A percentile compares a stretch with the other conserved stretches of the same genome.
Evolutionary conservation across 2,329 filamentous ascomycete genomes (phyloP).

Genomic region (Biscogniauxia sp.): DNA sequence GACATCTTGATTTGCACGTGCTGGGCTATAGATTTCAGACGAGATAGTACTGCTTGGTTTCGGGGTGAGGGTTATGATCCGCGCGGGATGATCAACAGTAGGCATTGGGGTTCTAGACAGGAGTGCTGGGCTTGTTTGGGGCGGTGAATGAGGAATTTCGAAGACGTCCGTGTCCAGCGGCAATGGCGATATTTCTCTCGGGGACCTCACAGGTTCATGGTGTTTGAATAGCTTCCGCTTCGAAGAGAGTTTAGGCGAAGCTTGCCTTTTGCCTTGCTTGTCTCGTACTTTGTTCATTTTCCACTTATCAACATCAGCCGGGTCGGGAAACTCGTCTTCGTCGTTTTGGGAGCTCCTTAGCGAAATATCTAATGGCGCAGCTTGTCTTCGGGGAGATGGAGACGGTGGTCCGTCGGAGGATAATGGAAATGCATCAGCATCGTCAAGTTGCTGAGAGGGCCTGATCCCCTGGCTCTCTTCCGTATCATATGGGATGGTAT

Average conservation of each 20-base stretch:
- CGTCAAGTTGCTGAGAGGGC: constrained; percentile 13
- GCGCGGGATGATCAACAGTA: constrained; percentile 10
- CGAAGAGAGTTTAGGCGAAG: constrained; percentile 27
- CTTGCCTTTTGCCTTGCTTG: constrained; percentile 22
- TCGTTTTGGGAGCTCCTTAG: constrained; percentile 28
- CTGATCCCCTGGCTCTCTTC: constrained; percentile 36
- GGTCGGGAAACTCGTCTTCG: constrained; percentile 32
- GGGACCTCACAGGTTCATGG: constrained; percentile 8
- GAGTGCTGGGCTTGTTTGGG: constrained; percentile 36
- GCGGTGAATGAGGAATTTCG: constrained; percentile 39
- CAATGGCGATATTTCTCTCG: constrained; percentile 14
- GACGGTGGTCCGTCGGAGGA: constrained; percentile 16
- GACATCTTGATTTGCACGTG: constrained; percentile 15
- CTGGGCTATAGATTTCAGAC: constrained; percentile 27
- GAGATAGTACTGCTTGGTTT: constrained; percentile 29
- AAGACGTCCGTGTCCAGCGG: constrained; percentile 29
- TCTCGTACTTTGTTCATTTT: constrained; percentile 13
- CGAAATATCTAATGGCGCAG: constrained; percentile 2
- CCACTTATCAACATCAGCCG: constrained; percentile 31
- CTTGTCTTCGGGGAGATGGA: constrained; percentile 9
- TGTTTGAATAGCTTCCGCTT: constrained; percentile 25
- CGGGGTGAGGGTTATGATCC: constrained; percentile 22
- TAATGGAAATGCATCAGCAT: constrained; percentile 20
- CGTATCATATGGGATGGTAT: constrained; percentile 26
- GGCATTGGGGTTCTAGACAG: constrained; percentile 21